Base-by-base conservation (phyloP, 495 filamentous ascomycete genomes). In the Neurospora sp. region DNA sequence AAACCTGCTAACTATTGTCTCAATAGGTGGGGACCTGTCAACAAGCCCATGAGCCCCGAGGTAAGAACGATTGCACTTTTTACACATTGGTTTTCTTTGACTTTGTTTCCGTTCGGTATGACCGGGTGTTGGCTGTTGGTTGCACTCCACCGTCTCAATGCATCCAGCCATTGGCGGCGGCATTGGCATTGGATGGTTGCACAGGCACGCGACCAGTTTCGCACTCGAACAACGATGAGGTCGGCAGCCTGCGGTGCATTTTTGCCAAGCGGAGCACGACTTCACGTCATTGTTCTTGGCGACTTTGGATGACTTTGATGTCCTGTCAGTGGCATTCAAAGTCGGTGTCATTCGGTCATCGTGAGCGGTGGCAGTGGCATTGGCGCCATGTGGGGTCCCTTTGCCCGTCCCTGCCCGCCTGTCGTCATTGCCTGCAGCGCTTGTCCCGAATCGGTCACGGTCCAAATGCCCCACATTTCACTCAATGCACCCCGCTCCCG, bases 1-100 rank as follows among this genome's bases (percentile, higher is more conserved):
- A 38, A 9, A 37, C 45, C 20, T 71, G 71, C 71, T 73, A 31
- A 72, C 70, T 27, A 71, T 22, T 12, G 44, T 45, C 12, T 31
- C 39, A 38, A 71, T 75, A 85, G 84, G 84, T 87, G 85, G 85
- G 85, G 85, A 75, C 96, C 96, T 53, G 96, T 99, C 76, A 99
- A 99, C 87, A 98, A 97, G 89, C 92, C 96, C 71, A 99, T 99
- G 96, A 90, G 89, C 74, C 92, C 94, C 77, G 95, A 98, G 85
- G 96, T 99, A 90, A 90, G 94, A 73, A 40, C 53, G 14, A 41
- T 14, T 53, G 39, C 68, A 41, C 72, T 69, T 40, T 74, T 14
- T 44, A 35, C 12, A 39, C 40, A 37, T 69, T 74, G 22, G 22
- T 37, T 70, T 40, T 70, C 69, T 71, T 71, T 40, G 69, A 16